Evolutionary conservation across 768 basidiomycete genomes (phyloP), one percentile per base, ranked within the genome.

Genomic region (Sutorius australiensis): DNA sequence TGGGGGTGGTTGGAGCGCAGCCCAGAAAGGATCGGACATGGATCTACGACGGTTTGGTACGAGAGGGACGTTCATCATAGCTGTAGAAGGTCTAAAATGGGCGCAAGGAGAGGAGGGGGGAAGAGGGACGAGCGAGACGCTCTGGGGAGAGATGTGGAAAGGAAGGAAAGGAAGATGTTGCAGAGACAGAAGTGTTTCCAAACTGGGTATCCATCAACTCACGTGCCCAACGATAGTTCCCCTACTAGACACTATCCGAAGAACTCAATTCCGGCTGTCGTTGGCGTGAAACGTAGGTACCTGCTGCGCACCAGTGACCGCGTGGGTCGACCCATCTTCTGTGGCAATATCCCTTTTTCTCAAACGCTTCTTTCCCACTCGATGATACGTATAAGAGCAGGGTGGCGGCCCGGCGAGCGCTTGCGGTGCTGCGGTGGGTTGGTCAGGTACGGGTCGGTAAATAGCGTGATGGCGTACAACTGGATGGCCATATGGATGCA

Each of bases 1-100:
- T 32, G 75, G 73, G 7, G 90, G 90, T 5, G 90, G 89, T 19
- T 76, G 78, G 40, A 91, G 76, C 30, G 79, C 81, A 49, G 74
- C 81, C 50, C 80, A 72, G 62, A 92, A 79, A 39, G 89, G 90
- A 72, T 89, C 89, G 30, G 86, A 85, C 53, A 78, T 68, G 28
- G 78, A 76, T 60, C 73, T 69, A 28, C 68, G 70, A 10, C 74
- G 69, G 64, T 72, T 70, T n/a, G 69, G 69, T 45, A 71, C 69
- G 40, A 72, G 65, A 16, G 69, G 66, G 11, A 46, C 33, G 54
- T 56, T 57, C 66, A 67, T 65, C 57, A 38, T 46, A 53, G 48
- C 39, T 51, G 50, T 45, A 27, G 50, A 40, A 9, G 46, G 46
- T 9, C 38, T 46, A 38, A 45, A 43, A 46, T 14, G 54, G 50